A percentile compares a stretch with the other conserved stretches of the same genome.
Evolutionary conservation across 192 early-diverging fungal genomes (phyloP).

Genomic region (Podila horticola): DNA sequence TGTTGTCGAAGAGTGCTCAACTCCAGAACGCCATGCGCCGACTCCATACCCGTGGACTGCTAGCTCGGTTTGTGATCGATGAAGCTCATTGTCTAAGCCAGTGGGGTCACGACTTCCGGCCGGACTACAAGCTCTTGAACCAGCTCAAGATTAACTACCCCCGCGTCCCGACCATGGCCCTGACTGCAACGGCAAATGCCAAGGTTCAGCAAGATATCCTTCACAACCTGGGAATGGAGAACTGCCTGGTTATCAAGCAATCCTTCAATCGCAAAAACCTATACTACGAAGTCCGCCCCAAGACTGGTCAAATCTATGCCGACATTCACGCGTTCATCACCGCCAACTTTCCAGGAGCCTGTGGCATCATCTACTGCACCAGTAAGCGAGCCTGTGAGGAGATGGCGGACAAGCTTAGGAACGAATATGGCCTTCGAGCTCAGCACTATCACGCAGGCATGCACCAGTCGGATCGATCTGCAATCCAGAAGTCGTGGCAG

Average conservation of each 20-base stretch:
- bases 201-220: constrained; percentile 89
- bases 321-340: constrained; percentile 82
- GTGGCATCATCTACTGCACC: constrained; percentile 94
- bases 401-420: constrained; percentile 74
- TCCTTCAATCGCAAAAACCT: constrained; percentile 93
- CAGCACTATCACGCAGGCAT: constrained; percentile 92
- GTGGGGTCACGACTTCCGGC: constrained; percentile 98
- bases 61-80: constrained; percentile 94
- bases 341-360: constrained; percentile 67
- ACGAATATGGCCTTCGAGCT: constrained; percentile 67
- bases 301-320: constrained; percentile 66
- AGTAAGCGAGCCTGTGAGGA: constrained; percentile 85
- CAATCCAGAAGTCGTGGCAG: constrained; percentile 89
- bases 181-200: constrained; percentile 95
- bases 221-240: constrained; percentile 74
- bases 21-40: constrained; percentile 63
- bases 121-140: constrained; percentile 87
- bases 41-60: constrained; percentile 66
- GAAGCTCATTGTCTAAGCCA: constrained; percentile 97
- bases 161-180: constrained; percentile 88
- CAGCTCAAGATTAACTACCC: constrained; percentile 74
- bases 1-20: constrained; percentile 74
- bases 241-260: constrained; percentile 78
- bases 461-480: constrained; percentile 76
- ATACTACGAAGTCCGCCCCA: constrained; percentile 75